phyloP scores from a whole-genome alignment of 805 yeast genomes.

The Lipomyces orientalis region DNA sequence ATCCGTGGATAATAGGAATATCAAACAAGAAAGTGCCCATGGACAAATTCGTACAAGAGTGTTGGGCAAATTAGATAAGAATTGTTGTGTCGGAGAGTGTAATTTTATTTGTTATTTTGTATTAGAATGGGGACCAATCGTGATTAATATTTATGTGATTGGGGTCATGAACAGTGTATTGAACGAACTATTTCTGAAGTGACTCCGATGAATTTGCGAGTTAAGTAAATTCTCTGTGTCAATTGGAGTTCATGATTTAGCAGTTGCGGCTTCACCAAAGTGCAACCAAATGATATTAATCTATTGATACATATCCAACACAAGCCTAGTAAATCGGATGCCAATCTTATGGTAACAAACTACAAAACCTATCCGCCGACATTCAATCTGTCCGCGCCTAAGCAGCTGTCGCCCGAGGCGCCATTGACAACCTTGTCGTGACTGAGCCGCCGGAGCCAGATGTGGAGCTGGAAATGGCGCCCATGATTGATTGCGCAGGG shows the following conservation, averaged over 20 bases:
- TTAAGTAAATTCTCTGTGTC: background rate
- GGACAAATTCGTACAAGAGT: slow-evolving; percentile 81
- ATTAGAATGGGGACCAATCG: background rate
- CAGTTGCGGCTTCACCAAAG: background rate
- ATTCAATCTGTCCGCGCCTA: background rate
- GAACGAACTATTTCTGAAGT: background rate
- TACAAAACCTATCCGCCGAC: background rate
- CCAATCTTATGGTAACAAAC: background rate
- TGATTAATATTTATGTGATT: background rate
- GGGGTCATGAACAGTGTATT: background rate
- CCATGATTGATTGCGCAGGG: slow-evolving; percentile 14
- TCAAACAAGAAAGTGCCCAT: slow-evolving; percentile 73
- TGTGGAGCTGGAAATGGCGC: slow-evolving; percentile 12
- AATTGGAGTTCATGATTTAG: background rate
- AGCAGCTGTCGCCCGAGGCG: slow-evolving; percentile 27
- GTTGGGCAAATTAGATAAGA: slow-evolving; percentile 29
- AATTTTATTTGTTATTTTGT: background rate
- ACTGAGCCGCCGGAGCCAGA: slow-evolving; percentile 17
- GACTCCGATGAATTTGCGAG: background rate
- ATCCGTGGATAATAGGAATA: slow-evolving; percentile 84
- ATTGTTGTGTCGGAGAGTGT: background rate
- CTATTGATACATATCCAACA: background rate
- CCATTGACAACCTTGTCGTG: slow-evolving; percentile 34
- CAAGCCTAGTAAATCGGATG: background rate
- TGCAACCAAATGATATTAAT: background rate